Conservation (phyloP, 2,329 filamentous ascomycete genomes). For the Penicillium vulpinum region DNA sequence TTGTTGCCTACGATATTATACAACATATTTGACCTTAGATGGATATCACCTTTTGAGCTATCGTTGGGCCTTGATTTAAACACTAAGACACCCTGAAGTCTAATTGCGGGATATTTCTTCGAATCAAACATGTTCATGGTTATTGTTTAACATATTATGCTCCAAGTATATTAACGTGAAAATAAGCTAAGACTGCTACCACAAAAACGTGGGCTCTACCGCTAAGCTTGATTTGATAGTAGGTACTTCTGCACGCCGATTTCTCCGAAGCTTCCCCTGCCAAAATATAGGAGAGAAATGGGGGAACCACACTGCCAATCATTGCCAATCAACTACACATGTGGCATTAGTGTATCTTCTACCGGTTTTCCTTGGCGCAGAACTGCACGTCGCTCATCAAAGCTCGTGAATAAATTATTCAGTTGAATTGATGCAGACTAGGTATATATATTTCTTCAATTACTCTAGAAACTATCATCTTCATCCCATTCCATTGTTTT, state of each 20-base stretch:
- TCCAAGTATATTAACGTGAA: background rate
- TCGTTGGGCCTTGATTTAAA: background rate
- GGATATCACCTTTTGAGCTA: conserved; percentile 2
- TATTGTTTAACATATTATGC: background rate
- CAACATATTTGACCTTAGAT: conserved; percentile 7
- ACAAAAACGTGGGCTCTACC: background rate
- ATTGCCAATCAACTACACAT: background rate
- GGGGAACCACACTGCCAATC: background rate
- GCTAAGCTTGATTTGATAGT: background rate
- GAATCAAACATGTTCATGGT: background rate
- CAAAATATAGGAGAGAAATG: background rate
- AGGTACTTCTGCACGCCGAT: background rate
- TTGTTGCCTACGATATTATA: background rate
- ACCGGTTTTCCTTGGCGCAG: background rate
- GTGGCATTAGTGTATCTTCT: background rate
- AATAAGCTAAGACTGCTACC: background rate
- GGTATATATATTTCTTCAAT: background rate
- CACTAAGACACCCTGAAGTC: background rate
- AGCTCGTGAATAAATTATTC: background rate
- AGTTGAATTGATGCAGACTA: background rate
- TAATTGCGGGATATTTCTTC: background rate
- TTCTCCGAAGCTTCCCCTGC: background rate
- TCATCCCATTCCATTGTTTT: background rate
- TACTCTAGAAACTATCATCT: background rate
- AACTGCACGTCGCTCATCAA: background rate